Evolutionary conservation across 1,139 yeast genomes (phyloP), one percentile per base, ranked within the genome.

Genomic region (Sugiyamaella sp.): DNA sequence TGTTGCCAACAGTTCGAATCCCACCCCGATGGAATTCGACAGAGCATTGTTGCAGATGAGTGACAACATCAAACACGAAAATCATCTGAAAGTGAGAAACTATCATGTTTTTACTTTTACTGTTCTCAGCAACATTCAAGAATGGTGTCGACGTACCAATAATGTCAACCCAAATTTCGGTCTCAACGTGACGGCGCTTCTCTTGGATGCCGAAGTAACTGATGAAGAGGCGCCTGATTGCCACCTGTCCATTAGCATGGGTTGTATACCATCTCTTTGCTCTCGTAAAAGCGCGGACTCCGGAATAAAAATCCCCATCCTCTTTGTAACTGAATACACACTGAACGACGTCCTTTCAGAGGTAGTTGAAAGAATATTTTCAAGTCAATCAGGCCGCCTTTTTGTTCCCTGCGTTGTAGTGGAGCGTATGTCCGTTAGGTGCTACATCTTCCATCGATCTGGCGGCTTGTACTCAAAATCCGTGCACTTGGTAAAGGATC

Each of bases 401-500:
- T 46, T 46, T 21, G 14, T 46, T 16, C 50, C 37, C 20, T 38
- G 50, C 27, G 37, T 46, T 25, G 12, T 46, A 20, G 27, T 38
- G 5, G n/a, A 35, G 25, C 25, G 20, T 10, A 20, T 39, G 3
- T 19, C 9, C 3, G 20, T 39, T 17, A 46, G 14, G 10, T 38
- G 44, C 12, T 39, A 46, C 20, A 16, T 35, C 12, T 27, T 46
- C n/a, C 44, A 38, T 19, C 44, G 50, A 12, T 46, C 50, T 5
- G 50, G 50, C 10, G 39, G 38, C 6, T 33, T 38, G n/a, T 38
- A 38, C 1, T 38, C 50, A 19, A 45, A 46, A 21, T n/a, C 39
- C n/a, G 39, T 46, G 12, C 27, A 25, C 29, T 24, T 35, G 8
- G 6, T 46, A 3, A 27, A 8, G n/a, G 37, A 46, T 1, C 50